Evolutionary conservation across 2,329 filamentous ascomycete genomes (phyloP).

Genomic region (Penicillium sp.): DNA sequence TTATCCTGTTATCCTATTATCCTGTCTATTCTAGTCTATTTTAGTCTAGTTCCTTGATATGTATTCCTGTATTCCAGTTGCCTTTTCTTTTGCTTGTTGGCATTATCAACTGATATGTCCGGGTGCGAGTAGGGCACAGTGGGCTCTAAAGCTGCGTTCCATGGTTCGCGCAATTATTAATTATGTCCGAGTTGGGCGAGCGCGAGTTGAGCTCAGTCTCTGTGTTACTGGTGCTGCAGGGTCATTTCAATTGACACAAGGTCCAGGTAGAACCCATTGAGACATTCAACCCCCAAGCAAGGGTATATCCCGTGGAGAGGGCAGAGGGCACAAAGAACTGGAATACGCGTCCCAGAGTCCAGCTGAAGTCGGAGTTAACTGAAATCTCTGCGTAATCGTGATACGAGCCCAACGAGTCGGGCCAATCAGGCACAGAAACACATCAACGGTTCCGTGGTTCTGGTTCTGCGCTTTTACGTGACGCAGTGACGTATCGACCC

Average conservation of each 20-base stretch:
- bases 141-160: conserved; percentile 10
- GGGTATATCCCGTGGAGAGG: no score
- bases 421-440: conserved; percentile 11
- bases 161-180: conserved; percentile 16
- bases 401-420: conserved; percentile 12
- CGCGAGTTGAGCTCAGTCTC: no score
- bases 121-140: neutral
- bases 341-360: neutral
- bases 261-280: no score
- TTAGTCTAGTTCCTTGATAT: neutral
- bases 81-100: no score
- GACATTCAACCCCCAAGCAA: neutral
- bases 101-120: neutral
- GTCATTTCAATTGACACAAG: conserved; percentile 1
- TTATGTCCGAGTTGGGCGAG: conserved; percentile 10
- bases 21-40: neutral
- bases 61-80: neutral
- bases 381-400: conserved; percentile 10
- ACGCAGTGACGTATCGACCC: conserved; percentile 17
- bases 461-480: conserved; percentile 10
- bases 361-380: neutral
- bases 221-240: neutral
- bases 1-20: neutral
- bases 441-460: conserved; percentile 13
- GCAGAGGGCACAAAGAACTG: neutral